Percentiles rank a stretch among this genome's conserved stretches.
Evolutionary conservation across 768 basidiomycete genomes (phyloP).

Genomic region (Psilocybe tampanensis): DNA sequence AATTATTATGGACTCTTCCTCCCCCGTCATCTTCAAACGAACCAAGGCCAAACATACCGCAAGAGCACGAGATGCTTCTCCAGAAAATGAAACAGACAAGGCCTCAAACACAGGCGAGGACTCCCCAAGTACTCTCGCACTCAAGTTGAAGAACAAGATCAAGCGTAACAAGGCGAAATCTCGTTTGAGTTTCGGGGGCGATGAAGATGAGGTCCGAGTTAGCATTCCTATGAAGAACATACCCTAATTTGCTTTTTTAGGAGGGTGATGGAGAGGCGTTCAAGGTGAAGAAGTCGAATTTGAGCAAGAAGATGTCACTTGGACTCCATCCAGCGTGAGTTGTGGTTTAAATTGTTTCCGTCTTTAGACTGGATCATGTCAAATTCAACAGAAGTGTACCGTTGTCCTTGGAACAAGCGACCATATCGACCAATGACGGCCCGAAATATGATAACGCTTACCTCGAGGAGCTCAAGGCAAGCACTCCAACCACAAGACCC

Average conservation of each 20-base stretch:
- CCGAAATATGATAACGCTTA: constrained; percentile 75
- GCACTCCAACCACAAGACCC: constrained; percentile 62
- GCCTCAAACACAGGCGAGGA: constrained; percentile 39
- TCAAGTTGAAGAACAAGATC: constrained; percentile 71
- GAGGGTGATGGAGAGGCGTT: constrained; percentile 66
- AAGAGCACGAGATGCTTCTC: constrained; percentile 42
- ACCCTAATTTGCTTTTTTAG: constrained; percentile 41
- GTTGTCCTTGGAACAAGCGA: constrained; percentile 55
- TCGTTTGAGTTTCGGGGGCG: constrained; percentile 76
- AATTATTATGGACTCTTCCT: constrained; percentile 37
- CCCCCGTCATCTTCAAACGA: constrained; percentile 53
- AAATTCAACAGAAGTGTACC: constrained; percentile 41
- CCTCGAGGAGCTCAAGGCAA: constrained; percentile 78
- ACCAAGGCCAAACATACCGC: constrained; percentile 44
- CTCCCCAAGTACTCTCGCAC: constrained; percentile 61
- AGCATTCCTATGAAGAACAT: background rate
- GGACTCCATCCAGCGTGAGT: constrained; percentile 55
- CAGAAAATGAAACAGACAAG: constrained; percentile 32
- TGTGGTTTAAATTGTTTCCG: background rate
- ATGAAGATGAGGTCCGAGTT: constrained; percentile 42
- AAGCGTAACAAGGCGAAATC: constrained; percentile 70
- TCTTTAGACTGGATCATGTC: background rate
- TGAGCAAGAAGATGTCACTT: constrained; percentile 67
- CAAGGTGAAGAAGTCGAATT: constrained; percentile 77
- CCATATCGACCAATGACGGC: constrained; percentile 51